Conservation (phyloP, 352 stramenopile species). For the Blastocystis sp. region DNA sequence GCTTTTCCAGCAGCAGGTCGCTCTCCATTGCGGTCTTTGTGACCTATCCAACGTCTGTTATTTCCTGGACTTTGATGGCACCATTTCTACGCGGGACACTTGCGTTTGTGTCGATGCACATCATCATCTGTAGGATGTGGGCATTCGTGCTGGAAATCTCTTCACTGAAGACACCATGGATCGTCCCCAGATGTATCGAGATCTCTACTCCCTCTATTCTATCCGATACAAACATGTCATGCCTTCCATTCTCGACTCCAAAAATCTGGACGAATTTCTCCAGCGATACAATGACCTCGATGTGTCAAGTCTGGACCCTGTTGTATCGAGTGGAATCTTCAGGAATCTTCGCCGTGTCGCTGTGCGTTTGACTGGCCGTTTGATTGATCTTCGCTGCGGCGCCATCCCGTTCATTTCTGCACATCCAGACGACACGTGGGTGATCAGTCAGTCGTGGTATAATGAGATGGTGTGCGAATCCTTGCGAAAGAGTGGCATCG, state of each 20-base stretch:
- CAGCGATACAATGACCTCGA: constrained; percentile 13
- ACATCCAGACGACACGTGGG: not conserved
- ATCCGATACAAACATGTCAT: not conserved
- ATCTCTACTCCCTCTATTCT: not conserved
- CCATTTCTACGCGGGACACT: not conserved
- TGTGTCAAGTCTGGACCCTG: not conserved
- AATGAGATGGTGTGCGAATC: constrained; percentile 17
- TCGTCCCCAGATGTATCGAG: not conserved
- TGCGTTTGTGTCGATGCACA: not conserved
- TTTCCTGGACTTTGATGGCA: constrained; percentile 37
- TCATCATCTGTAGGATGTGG: not conserved
- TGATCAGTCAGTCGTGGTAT: constrained; percentile 48
- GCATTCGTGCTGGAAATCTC: constrained; percentile 8
- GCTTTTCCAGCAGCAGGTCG: not conserved
- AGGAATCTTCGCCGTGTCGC: not conserved
- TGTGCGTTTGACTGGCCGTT: not conserved
- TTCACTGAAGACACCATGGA: not conserved
- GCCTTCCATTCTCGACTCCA: not conserved
- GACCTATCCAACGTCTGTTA: not conserved
- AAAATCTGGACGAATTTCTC: not conserved
- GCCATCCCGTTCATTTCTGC: not conserved
- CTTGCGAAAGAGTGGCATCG: not conserved
- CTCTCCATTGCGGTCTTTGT: not conserved
- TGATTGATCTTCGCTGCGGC: not conserved
- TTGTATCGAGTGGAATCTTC: constrained; percentile 1